A percentile compares a stretch with the other conserved stretches of the same genome.
Evolutionary conservation across 805 yeast genomes (phyloP).

Genomic region (Danielia reshetovae): DNA sequence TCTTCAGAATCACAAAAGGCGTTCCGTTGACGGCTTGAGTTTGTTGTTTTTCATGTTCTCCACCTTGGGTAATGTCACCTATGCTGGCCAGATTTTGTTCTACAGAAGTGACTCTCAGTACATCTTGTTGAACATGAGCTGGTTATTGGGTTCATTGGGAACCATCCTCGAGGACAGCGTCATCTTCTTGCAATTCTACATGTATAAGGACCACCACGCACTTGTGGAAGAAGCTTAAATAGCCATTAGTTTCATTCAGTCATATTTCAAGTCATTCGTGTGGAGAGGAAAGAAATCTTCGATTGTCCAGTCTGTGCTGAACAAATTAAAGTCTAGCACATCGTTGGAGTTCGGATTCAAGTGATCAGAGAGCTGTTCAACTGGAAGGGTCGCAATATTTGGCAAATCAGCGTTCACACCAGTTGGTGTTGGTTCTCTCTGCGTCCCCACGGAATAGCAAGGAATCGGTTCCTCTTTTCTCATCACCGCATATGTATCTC

Average conservation of each 20-base stretch:
- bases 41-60: constrained; percentile 74
- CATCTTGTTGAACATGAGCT: constrained; percentile 59
- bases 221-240: constrained; percentile 6
- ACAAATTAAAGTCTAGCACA: constrained; percentile 10
- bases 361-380: background rate
- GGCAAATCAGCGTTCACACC: background rate
- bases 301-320: constrained; percentile 9
- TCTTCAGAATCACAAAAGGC: constrained; percentile 68
- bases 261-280: background rate
- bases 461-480: background rate
- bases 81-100: constrained; percentile 67
- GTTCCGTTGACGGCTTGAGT: constrained; percentile 83
- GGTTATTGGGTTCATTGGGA: constrained; percentile 78
- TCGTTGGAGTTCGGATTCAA: background rate
- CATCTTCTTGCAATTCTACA: constrained; percentile 64
- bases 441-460: background rate
- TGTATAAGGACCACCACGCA: constrained; percentile 41
- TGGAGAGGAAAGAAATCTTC: constrained; percentile 8
- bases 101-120: constrained; percentile 61
- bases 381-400: background rate
- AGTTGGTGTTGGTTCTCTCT: background rate
- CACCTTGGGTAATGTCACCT: constrained; percentile 70
- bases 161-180: constrained; percentile 67
- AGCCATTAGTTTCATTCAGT: background rate
- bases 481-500: constrained; percentile 3